A percentile compares a stretch with the other conserved stretches of the same genome.
These are phyloP conservation scores for Phylloboletellus chloephorus DNA, from an alignment of 1,284 basidiomycete genomes.

Conservation along the genomic window DNA sequence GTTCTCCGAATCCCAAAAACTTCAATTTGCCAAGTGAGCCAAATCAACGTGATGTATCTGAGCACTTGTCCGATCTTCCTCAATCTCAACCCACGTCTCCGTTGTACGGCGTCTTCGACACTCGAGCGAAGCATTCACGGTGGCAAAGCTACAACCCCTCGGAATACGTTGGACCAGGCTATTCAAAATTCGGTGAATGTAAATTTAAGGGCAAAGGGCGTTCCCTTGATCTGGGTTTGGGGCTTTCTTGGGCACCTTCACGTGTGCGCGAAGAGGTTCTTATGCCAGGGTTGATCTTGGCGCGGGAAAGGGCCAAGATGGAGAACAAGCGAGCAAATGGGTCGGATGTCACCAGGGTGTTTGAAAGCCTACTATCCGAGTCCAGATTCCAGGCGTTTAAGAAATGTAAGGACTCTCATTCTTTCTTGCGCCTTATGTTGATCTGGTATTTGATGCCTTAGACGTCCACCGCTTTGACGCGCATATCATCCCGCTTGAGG, in stretches of 20 bases:
- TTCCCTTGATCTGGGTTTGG: constrained; percentile 62
- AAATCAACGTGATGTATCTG: constrained; percentile 8
- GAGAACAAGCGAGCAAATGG: constrained; percentile 36
- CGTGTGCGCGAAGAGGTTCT: constrained; percentile 59
- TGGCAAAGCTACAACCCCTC: constrained; percentile 18
- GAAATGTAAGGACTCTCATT: constrained; percentile 46
- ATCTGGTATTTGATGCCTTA: constrained; percentile 23
- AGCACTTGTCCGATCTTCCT: constrained; percentile 2
- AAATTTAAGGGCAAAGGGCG: constrained; percentile 49
- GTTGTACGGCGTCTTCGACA: constrained; percentile 10
- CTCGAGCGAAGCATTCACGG: constrained; percentile 21
- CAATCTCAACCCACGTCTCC: constrained; percentile 10
- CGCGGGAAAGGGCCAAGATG: constrained; percentile 27
- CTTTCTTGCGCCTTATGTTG: constrained; percentile 11
- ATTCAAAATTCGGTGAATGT: constrained; percentile 11
- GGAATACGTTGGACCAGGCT: constrained; percentile 5
- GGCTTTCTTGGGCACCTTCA: constrained; percentile 59
- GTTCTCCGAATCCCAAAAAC: constrained; percentile 29
- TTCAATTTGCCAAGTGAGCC: constrained; percentile 19
- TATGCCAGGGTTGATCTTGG: constrained; percentile 41
- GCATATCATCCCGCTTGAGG: constrained; percentile 67
- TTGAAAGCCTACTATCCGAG: constrained; percentile 56
- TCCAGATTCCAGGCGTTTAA: constrained; percentile 62
- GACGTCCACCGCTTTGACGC: constrained; percentile 68
- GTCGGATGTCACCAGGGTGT: constrained; percentile 58